A percentile compares a stretch with the other conserved stretches of the same genome.
phyloP scores from a whole-genome alignment of 805 yeast genomes.

The Lipomyces chichibuensis region DNA sequence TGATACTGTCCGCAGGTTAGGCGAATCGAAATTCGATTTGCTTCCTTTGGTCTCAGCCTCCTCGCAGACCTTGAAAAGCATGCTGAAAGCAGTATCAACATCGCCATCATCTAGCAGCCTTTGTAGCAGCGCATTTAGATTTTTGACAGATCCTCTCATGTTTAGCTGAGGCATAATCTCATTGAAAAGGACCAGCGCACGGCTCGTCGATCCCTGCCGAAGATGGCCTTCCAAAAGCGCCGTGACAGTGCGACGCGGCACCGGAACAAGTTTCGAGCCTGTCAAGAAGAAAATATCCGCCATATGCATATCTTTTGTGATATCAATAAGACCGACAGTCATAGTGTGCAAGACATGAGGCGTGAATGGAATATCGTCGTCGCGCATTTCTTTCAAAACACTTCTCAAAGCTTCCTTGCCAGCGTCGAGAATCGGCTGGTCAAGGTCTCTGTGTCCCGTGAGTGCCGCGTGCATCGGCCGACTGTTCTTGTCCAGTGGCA shows the following conservation, averaged over 20 bases:
- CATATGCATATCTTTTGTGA: constrained; percentile 25
- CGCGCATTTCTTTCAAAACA: constrained; percentile 22
- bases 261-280: constrained; percentile 5
- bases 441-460: not conserved
- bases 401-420: constrained; percentile 10
- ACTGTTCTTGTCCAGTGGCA: constrained; percentile 6
- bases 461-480: not conserved
- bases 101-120: constrained; percentile 14
- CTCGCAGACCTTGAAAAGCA: constrained; percentile 16
- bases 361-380: constrained; percentile 15
- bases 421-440: not conserved
- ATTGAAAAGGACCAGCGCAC: constrained; percentile 19
- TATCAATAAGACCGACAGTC: constrained; percentile 24
- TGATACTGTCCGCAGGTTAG: constrained; percentile 8
- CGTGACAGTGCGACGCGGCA: constrained; percentile 15
- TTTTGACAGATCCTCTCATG: constrained; percentile 8
- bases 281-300: constrained; percentile 14
- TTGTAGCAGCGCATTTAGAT: constrained; percentile 10
- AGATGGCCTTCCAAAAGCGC: constrained; percentile 23
- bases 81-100: constrained; percentile 14
- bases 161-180: constrained; percentile 12
- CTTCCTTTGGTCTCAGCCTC: not conserved
- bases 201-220: constrained; percentile 18
- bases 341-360: constrained; percentile 23
- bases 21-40: constrained; percentile 1